Percentiles rank a stretch among this genome's conserved stretches.
phyloP scores from a whole-genome alignment of 1,284 basidiomycete genomes.

The Sutorius eximius region DNA sequence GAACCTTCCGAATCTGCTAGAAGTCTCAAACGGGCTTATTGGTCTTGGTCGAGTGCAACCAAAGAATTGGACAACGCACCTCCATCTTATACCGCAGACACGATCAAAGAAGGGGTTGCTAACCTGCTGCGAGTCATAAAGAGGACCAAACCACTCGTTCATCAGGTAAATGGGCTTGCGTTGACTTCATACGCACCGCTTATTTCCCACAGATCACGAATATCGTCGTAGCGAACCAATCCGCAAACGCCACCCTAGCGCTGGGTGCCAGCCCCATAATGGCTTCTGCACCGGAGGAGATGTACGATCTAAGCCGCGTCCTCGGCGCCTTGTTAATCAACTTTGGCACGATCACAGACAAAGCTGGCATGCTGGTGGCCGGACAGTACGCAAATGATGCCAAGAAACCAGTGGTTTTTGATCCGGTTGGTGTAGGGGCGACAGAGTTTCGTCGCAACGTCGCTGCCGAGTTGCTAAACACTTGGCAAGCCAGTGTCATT shows the following conservation, averaged over 20 bases:
- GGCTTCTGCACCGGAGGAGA: slow-evolving; percentile 83
- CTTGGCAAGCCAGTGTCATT: slow-evolving; percentile 89
- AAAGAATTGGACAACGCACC: slow-evolving; percentile 23
- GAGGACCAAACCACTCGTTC: slow-evolving; percentile 66
- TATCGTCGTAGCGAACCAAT: slow-evolving; percentile 87
- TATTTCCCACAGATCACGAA: slow-evolving; percentile 75
- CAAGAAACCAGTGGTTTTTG: slow-evolving; percentile 84
- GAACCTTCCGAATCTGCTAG: slow-evolving; percentile 63
- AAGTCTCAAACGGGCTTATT: slow-evolving; percentile 46
- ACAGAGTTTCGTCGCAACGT: slow-evolving; percentile 68
- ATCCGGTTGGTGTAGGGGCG: slow-evolving; percentile 93
- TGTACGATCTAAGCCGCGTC: slow-evolving; percentile 73
- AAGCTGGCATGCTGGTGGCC: slow-evolving; percentile 81
- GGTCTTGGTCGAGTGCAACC: slow-evolving; percentile 39
- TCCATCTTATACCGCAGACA: slow-evolving; percentile 25
- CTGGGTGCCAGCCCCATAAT: slow-evolving; percentile 93
- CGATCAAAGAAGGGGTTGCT: slow-evolving; percentile 39
- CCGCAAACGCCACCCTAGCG: slow-evolving; percentile 89
- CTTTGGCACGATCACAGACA: slow-evolving; percentile 79
- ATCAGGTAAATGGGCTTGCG: slow-evolving; percentile 56
- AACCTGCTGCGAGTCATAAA: slow-evolving; percentile 54
- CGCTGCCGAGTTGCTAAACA: slow-evolving; percentile 72
- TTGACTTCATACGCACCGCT: neutral
- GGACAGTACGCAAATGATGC: slow-evolving; percentile 71
- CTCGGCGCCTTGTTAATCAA: slow-evolving; percentile 82